phyloP scores from a whole-genome alignment of 1,284 basidiomycete species.

The Caloboletus inedulis region DNA sequence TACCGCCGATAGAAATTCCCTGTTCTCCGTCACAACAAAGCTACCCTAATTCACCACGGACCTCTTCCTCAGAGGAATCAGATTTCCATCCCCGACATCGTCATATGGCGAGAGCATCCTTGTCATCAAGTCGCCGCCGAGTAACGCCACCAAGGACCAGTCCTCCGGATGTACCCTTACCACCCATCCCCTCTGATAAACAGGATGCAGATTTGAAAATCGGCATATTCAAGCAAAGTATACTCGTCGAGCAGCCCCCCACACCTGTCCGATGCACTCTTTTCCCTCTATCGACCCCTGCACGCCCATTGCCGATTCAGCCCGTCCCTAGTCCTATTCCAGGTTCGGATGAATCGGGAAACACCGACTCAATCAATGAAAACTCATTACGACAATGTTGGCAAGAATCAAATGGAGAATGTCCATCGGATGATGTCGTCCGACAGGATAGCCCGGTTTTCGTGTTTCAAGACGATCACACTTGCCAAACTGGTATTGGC shows the following conservation, averaged over 20 bases:
- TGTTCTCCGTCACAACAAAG: constrained; percentile 4
- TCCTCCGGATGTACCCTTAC: constrained; percentile 23
- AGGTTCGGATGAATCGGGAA: constrained; percentile 12
- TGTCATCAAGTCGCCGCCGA: constrained; percentile 4
- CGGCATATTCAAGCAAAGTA: not conserved
- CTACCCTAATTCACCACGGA: not conserved
- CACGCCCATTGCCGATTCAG: constrained; percentile 21
- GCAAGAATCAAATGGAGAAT: not conserved
- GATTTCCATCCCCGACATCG: constrained; percentile 6
- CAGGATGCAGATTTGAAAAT: not conserved
- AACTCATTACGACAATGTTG: constrained; percentile 11
- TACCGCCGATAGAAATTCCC: not conserved
- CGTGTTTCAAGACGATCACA: constrained; percentile 6
- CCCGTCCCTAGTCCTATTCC: constrained; percentile 23
- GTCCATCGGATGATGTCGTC: constrained; percentile 10
- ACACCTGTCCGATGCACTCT: constrained; percentile 5
- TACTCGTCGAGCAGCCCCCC: not conserved
- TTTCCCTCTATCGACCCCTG: not conserved
- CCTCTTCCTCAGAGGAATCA: constrained; percentile 17
- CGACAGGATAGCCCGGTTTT: constrained; percentile 27
- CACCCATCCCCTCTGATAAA: constrained; percentile 20
- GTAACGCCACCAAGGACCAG: constrained; percentile 14
- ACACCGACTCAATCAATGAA: constrained; percentile 1
- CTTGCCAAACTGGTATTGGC: constrained; percentile 6
- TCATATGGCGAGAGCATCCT: not conserved